phyloP scores from a whole-genome alignment of 768 basidiomycete species.

The Brasilioporus rufonigricans region DNA sequence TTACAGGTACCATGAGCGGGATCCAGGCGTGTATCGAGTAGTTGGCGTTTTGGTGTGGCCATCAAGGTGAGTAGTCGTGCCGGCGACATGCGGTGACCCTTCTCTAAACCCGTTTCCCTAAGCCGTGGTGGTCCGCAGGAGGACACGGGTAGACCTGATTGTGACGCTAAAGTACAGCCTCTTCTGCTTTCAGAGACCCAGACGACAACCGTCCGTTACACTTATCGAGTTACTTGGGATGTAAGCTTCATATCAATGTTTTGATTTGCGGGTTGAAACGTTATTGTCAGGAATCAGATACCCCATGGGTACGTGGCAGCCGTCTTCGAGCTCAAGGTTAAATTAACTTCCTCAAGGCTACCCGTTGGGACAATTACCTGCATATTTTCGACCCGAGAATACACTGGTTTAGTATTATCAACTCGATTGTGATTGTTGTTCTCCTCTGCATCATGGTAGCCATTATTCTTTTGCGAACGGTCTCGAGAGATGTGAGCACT shows the following conservation, averaged over 20 bases:
- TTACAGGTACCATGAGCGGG: conserved; percentile 75
- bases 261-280: conserved; percentile 1
- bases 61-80: conserved; percentile 33
- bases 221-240: conserved; percentile 86
- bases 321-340: background rate
- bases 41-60: conserved; percentile 94
- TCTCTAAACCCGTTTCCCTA: conserved; percentile 5
- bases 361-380: conserved; percentile 95
- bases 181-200: conserved; percentile 61
- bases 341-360: conserved; percentile 56
- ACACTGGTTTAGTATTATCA: conserved; percentile 95
- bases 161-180: conserved; percentile 45
- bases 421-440: conserved; percentile 86
- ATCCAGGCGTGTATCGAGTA: conserved; percentile 70
- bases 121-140: conserved; percentile 67
- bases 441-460: conserved; percentile 94
- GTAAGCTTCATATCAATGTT: conserved; percentile 40
- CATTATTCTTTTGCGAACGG: conserved; percentile 83
- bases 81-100: background rate
- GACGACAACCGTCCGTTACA: conserved; percentile 71
- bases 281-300: conserved; percentile 68
- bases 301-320: conserved; percentile 62
- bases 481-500: conserved; percentile 76
- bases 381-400: conserved; percentile 92
- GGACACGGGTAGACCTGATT: conserved; percentile 40